Percentiles rank a stretch among this genome's conserved stretches.
Conservation (phyloP, 2,329 filamentous ascomycete genomes). For the Aspergillus sp. region DNA sequence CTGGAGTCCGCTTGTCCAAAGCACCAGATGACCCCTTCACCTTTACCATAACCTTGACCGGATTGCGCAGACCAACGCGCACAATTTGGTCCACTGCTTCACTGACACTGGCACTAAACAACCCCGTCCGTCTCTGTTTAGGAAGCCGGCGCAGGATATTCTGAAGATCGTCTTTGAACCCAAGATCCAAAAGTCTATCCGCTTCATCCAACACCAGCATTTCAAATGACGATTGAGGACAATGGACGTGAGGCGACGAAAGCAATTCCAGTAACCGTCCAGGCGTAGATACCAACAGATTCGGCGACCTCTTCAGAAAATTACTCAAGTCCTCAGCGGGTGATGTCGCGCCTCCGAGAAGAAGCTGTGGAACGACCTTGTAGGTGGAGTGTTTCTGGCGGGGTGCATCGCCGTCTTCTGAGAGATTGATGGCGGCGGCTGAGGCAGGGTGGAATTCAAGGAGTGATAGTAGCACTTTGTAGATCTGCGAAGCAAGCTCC, state of each 20-base stretch:
- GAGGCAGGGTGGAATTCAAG: conserved; percentile 78
- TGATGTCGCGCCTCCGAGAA: conserved; percentile 77
- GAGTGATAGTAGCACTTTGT: conserved; percentile 69
- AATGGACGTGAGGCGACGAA: conserved; percentile 78
- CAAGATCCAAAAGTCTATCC: conserved; percentile 83
- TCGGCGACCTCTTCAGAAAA: conserved; percentile 78
- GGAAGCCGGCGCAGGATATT: conserved; percentile 76
- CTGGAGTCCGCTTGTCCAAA: conserved; percentile 81
- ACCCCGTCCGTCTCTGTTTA: conserved; percentile 84
- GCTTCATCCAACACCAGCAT: conserved; percentile 90
- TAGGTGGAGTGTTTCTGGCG: conserved; percentile 37
- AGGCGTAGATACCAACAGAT: conserved; percentile 83
- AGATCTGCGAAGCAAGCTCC: conserved; percentile 86
- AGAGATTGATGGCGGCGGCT: conserved; percentile 42
- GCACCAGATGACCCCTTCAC: conserved; percentile 70
- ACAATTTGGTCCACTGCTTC: conserved; percentile 93
- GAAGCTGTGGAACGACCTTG: conserved; percentile 73
- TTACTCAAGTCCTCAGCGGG: conserved; percentile 77
- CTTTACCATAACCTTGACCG: conserved; percentile 88
- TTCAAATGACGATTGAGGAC: conserved; percentile 82
- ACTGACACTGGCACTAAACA: conserved; percentile 94
- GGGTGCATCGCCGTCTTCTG: conserved; percentile 35
- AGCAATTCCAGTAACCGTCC: conserved; percentile 84
- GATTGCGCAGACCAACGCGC: conserved; percentile 83
- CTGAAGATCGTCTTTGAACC: conserved; percentile 86